Percentiles rank a stretch among this genome's conserved stretches.
Evolutionary conservation across 345 rosid genomes (phyloP).

Genomic region (Hypericum androsaemum): DNA sequence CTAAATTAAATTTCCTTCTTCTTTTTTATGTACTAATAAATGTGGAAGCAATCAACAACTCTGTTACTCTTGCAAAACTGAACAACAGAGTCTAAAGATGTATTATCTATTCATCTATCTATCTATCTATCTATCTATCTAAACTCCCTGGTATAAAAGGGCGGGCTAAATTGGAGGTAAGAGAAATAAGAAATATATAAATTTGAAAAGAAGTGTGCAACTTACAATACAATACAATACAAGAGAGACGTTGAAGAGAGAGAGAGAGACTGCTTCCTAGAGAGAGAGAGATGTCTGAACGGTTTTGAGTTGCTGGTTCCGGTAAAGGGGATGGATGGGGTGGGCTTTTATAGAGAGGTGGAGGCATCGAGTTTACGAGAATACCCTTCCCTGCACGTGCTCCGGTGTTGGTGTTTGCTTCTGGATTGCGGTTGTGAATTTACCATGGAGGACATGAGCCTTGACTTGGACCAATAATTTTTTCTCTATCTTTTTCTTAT

Average conservation of each 20-base stretch:
- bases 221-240: slow-evolving; percentile 29
- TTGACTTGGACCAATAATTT: too few species aligned
- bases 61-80: slow-evolving; percentile 25
- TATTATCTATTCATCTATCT: background rate
- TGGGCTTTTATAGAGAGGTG: slow-evolving; percentile 24
- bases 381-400: slow-evolving; percentile 37
- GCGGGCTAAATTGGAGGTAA: too few species aligned
- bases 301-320: background rate
- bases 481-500: too few species aligned
- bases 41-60: slow-evolving; percentile 7
- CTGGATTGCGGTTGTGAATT: too few species aligned
- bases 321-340: background rate
- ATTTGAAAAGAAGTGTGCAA: slow-evolving; percentile 4
- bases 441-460: too few species aligned
- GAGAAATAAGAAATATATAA: background rate
- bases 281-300: background rate
- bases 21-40: background rate
- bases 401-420: background rate
- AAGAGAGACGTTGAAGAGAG: slow-evolving; percentile 13
- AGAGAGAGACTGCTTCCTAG: slow-evolving; percentile 10
- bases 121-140: background rate
- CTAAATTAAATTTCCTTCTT: background rate
- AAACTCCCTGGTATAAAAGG: too few species aligned
- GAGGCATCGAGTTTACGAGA: background rate
- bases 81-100: slow-evolving; percentile 19